These are phyloP conservation scores for Boletus edulis DNA, from an alignment of 768 basidiomycete species.

Conservation along the genomic window DNA sequence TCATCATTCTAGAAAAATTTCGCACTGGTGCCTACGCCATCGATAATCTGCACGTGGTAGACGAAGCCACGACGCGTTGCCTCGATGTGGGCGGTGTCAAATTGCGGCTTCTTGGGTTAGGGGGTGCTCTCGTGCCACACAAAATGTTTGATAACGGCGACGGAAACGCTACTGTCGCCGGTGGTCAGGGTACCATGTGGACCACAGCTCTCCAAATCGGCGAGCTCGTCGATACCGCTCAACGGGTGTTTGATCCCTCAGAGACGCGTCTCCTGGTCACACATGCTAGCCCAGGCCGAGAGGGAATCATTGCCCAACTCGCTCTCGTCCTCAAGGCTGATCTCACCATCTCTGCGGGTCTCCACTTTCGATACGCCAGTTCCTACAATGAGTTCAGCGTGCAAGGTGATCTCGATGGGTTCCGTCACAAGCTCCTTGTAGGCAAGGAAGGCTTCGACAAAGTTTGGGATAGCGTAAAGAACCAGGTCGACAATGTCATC, in stretches of 20 bases:
- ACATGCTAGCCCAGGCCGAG: conserved; percentile 89
- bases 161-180: conserved; percentile 94
- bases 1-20: conserved; percentile 89
- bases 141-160: conserved; percentile 96
- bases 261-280: conserved; percentile 94
- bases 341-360: conserved; percentile 87
- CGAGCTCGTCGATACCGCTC: conserved; percentile 96
- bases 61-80: conserved; percentile 92
- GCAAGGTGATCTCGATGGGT: conserved; percentile 84
- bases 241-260: conserved; percentile 86
- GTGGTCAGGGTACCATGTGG: conserved; percentile 99
- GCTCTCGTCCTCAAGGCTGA: conserved; percentile 91
- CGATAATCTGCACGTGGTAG: conserved; percentile 87
- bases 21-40: conserved; percentile 78
- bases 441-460: conserved; percentile 85
- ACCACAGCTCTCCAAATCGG: conserved; percentile 96
- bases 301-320: conserved; percentile 90
- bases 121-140: conserved; percentile 92
- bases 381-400: conserved; percentile 98
- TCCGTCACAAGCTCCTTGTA: conserved; percentile 71
- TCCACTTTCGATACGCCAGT: conserved; percentile 96
- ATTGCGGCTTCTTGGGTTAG: conserved; percentile 91
- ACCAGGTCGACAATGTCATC: conserved; percentile 87
- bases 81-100: conserved; percentile 92
- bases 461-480: conserved; percentile 94